Percentiles rank a stretch among this genome's conserved stretches.
These are phyloP conservation scores for Candida vaughaniae DNA, from an alignment of 805 yeast genomes.

Conservation along the genomic window DNA sequence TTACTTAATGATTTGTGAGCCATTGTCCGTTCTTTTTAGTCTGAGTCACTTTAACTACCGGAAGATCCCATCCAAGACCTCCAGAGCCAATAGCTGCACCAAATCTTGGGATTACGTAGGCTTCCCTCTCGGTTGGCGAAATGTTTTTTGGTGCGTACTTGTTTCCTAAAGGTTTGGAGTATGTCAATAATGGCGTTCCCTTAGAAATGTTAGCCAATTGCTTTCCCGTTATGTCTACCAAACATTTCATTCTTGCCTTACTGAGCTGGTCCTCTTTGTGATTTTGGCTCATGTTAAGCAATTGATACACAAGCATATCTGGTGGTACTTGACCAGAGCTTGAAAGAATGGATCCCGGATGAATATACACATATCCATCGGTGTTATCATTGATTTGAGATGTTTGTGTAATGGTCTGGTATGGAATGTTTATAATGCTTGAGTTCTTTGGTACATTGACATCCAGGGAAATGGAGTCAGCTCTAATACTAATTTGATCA, in stretches of 20 bases:
- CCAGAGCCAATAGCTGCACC: conserved; percentile 85
- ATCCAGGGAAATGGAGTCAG: conserved; percentile 69
- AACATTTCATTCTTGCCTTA: conserved; percentile 65
- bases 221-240: conserved; percentile 72
- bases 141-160: conserved; percentile 80
- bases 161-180: conserved; percentile 88
- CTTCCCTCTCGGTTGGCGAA: conserved; percentile 68
- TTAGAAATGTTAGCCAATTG: conserved; percentile 79
- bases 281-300: conserved; percentile 54
- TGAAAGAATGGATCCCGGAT: conserved; percentile 69
- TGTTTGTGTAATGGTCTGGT: conserved; percentile 54
- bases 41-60: conserved; percentile 75
- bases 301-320: conserved; percentile 68
- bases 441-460: conserved; percentile 57
- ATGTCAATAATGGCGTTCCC: conserved; percentile 67
- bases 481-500: conserved; percentile 86
- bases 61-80: conserved; percentile 86
- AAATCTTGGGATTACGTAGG: conserved; percentile 87
- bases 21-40: conserved; percentile 66
- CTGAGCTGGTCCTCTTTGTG: conserved; percentile 34
- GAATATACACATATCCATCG: conserved; percentile 69
- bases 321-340: conserved; percentile 72
- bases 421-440: conserved; percentile 60
- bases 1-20: too few species aligned
- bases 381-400: conserved; percentile 33